phyloP scores from a whole-genome alignment of 768 basidiomycete species.

The Termitomyces sp. region DNA sequence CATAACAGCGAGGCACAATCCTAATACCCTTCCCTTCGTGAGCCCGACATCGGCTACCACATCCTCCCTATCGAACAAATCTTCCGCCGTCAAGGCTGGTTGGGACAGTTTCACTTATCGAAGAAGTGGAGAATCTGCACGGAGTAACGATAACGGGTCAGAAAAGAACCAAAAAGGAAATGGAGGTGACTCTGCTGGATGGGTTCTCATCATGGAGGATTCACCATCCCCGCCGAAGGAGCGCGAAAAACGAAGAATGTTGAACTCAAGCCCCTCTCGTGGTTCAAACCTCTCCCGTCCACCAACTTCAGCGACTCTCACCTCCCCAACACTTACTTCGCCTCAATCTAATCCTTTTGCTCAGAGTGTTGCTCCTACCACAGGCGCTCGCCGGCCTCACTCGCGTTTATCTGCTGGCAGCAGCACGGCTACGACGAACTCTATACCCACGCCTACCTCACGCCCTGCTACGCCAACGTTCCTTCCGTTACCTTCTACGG shows the following conservation, averaged over 20 bases:
- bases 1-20: conserved; percentile 49
- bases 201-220: conserved; percentile 90
- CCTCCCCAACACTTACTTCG: conserved; percentile 36
- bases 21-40: conserved; percentile 29
- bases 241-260: conserved; percentile 52
- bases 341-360: conserved; percentile 33
- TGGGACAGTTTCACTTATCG: conserved; percentile 36
- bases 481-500: conserved; percentile 59
- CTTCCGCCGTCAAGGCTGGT: conserved; percentile 37
- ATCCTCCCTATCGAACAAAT: conserved; percentile 31
- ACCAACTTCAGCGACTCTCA: conserved; percentile 38
- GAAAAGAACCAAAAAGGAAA: conserved; percentile 43
- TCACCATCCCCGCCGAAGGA: conserved; percentile 65
- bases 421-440: conserved; percentile 47
- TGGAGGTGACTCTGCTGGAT: conserved; percentile 64
- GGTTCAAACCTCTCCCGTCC: conserved; percentile 48
- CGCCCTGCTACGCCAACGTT: conserved; percentile 75
- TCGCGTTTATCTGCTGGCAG: conserved; percentile 69
- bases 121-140: conserved; percentile 39
- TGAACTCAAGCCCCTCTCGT: conserved; percentile 44
- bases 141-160: conserved; percentile 38
- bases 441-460: conserved; percentile 61
- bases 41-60: conserved; percentile 22
- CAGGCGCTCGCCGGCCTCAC: conserved; percentile 56
- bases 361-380: conserved; percentile 31